Base-by-base conservation (phyloP, 148 eudicot species). In the Camellia lanceoleosa region DNA sequence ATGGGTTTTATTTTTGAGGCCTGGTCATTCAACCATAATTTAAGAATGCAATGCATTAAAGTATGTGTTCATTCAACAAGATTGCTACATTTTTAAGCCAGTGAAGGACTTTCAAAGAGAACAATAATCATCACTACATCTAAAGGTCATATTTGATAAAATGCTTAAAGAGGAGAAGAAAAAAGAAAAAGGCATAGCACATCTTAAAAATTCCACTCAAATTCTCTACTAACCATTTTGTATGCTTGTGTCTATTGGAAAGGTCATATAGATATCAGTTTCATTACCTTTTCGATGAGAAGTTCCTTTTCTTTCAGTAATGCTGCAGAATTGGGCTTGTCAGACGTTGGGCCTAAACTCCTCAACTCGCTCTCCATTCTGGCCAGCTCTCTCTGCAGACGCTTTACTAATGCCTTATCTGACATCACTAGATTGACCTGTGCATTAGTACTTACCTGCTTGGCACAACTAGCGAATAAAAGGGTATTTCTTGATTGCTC, bases 401-500 rank as follows among this genome's bases (percentile, higher is more conserved):
- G 97, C 86, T 92, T 92, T 49, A 97, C 97, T 78, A 97, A 87
- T 19, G 98, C 97, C 86, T 97, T 97, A 73, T 97, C 99, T 0
- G 98, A 94, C 96, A 97, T 91, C 43, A 97, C 92, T 20, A 97
- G 89, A 71, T 97, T 97, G 62, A 97, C 98, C 78, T 85, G 89
- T 41, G 98, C 97, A 72, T 85, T 97, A 0, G 95, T 92, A 71
- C 75, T 84, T 67, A 97, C 98, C 76, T 94, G 87, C 79, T 97
- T 97, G 30, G 99, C 99, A 80, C 98, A 97, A 61, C 87, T 90
- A 52, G 97, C 99, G 60, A 97, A 97, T 71, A 92, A 82, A 19
- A 97, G 97, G 7, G 99, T 92, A 81, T 97, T 97, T 76, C 95
- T 92, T 13, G 99, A 88, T 85, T 97, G 98, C 79, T 97, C 99